phyloP scores from a whole-genome alignment of 495 filamentous ascomycete species.

The Trichoderma parareesei region DNA sequence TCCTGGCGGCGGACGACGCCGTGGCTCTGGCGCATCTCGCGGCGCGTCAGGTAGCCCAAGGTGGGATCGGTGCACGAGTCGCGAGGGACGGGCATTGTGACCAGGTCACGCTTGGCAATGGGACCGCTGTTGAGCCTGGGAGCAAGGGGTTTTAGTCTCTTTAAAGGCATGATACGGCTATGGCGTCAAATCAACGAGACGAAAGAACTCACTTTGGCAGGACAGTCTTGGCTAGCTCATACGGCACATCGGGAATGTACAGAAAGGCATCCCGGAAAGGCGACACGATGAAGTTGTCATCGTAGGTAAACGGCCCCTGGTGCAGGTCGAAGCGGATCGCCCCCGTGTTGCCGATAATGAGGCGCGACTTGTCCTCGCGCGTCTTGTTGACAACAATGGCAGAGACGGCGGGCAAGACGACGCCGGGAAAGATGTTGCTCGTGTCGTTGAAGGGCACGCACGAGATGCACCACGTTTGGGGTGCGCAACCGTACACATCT shows the following conservation, averaged over 20 bases:
- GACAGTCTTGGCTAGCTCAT: constrained; percentile 51
- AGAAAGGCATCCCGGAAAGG: constrained; percentile 70
- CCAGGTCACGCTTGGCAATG: constrained; percentile 32
- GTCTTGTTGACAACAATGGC: constrained; percentile 45
- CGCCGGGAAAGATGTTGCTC: constrained; percentile 53
- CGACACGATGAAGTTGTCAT: constrained; percentile 68
- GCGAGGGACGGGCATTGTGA: constrained; percentile 23
- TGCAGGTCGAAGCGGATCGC: constrained; percentile 79
- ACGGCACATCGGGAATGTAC: constrained; percentile 61
- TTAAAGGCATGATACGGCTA: not conserved
- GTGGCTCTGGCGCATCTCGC: constrained; percentile 16
- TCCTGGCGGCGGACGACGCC: constrained; percentile 34
- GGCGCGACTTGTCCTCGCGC: constrained; percentile 40
- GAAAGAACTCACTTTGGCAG: constrained; percentile 15
- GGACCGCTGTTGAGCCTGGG: constrained; percentile 32
- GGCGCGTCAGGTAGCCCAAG: constrained; percentile 16
- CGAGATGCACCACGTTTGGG: constrained; percentile 58
- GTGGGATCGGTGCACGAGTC: constrained; percentile 38
- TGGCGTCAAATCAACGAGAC: not conserved
- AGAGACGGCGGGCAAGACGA: constrained; percentile 53
- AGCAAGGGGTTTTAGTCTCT: not conserved
- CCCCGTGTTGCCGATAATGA: constrained; percentile 70
- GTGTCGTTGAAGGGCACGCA: constrained; percentile 52
- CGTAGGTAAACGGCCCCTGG: constrained; percentile 70
- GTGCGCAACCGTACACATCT: constrained; percentile 61